Evolutionary conservation across 1,139 yeast genomes (phyloP).

Genomic region (Zygosaccharomyces pseudobailii): DNA sequence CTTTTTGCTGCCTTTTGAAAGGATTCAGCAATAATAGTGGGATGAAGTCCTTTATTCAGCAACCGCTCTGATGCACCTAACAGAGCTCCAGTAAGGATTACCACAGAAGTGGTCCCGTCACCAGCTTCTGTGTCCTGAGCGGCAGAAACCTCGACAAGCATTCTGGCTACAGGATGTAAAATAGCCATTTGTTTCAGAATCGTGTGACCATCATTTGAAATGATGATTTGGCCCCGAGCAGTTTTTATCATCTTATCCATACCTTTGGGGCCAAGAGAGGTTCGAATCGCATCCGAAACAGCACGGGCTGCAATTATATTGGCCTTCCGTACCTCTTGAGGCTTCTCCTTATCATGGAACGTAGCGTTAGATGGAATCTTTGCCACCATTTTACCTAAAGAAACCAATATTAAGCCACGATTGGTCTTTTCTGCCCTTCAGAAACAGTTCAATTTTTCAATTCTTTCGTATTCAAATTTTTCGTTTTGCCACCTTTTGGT

Average conservation of each 20-base stretch:
- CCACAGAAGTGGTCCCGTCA: conserved; percentile 97
- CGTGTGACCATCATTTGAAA: conserved; percentile 97
- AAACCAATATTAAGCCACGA: neutral
- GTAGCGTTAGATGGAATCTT: conserved; percentile 71
- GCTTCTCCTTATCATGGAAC: conserved; percentile 92
- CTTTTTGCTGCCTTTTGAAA: conserved; percentile 90
- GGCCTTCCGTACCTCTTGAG: conserved; percentile 91
- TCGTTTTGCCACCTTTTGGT: conserved; percentile 1
- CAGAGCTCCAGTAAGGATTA: conserved; percentile 88
- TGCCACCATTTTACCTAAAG: conserved; percentile 18
- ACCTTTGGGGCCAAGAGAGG: conserved; percentile 97
- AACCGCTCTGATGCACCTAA: conserved; percentile 92
- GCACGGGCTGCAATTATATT: conserved; percentile 96
- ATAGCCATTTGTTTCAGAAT: conserved; percentile 96
- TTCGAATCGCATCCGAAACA: conserved; percentile 95
- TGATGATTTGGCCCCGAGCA: conserved; percentile 84
- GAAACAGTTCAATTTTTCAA: neutral
- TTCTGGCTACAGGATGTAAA: conserved; percentile 95
- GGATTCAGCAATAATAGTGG: conserved; percentile 89
- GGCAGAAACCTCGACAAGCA: conserved; percentile 95
- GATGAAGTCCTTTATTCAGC: conserved; percentile 88
- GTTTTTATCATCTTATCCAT: conserved; percentile 99
- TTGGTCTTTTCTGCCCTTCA: neutral
- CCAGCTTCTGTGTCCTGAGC: conserved; percentile 99
- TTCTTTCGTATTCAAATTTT: neutral